Conservation (phyloP, 495 filamentous ascomycete species). For the Lasiosphaeria miniovina region DNA sequence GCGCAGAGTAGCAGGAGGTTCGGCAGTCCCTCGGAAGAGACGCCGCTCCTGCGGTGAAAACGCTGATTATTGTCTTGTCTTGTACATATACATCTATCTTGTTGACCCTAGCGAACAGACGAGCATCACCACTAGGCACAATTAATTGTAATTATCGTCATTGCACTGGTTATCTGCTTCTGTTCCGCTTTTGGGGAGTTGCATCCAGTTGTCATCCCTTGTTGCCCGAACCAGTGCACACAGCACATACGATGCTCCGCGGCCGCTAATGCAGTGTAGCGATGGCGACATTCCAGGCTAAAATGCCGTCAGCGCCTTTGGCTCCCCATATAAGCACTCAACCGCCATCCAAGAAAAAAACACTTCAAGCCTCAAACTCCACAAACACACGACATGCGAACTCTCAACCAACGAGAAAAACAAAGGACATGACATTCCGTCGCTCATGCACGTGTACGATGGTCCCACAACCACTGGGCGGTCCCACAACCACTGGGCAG, state of each 20-base stretch:
- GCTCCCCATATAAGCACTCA: neutral
- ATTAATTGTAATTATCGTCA: neutral
- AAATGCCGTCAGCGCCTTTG: slow-evolving; percentile 11
- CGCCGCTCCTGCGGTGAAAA: slow-evolving; percentile 28
- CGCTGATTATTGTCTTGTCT: neutral
- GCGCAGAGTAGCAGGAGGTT: slow-evolving; percentile 12
- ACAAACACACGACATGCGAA: neutral
- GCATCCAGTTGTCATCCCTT: neutral
- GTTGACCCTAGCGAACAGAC: neutral
- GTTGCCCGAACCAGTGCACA: neutral
- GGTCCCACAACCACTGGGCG: too few species aligned
- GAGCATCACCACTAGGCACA: neutral
- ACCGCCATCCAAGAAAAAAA: neutral
- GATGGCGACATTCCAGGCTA: slow-evolving; percentile 21
- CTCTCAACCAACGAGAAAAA: neutral
- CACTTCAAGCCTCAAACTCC: neutral
- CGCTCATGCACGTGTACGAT: too few species aligned
- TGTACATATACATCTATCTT: slow-evolving; percentile 3
- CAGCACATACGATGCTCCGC: neutral
- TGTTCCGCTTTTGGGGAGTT: neutral
- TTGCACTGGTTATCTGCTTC: neutral
- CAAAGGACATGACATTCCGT: neutral
- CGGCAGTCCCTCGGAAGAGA: slow-evolving; percentile 20
- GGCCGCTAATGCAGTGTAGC: slow-evolving; percentile 6
- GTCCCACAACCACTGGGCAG: too few species aligned